Conservation (phyloP, 2,329 filamentous ascomycete species). For the Cladosporium velox region DNA sequence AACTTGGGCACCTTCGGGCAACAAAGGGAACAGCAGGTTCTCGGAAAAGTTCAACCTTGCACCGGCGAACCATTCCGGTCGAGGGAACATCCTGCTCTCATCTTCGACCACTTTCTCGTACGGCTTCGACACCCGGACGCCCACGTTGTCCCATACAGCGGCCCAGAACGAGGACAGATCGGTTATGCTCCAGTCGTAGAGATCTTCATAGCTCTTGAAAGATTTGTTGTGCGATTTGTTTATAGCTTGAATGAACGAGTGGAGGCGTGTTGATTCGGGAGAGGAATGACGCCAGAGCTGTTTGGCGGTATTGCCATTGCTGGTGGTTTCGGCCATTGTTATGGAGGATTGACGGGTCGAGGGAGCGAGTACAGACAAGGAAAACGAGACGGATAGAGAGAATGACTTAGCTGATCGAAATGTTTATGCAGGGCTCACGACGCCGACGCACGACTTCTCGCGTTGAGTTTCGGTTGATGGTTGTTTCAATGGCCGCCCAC, state of each 20-base stretch:
- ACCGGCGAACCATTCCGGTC: constrained; percentile 80
- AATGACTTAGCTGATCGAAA: not conserved
- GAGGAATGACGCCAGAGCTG: constrained; percentile 42
- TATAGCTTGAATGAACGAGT: constrained; percentile 58
- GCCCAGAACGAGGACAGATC: constrained; percentile 79
- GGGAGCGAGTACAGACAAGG: not conserved
- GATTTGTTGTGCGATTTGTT: constrained; percentile 66
- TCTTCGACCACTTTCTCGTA: constrained; percentile 69
- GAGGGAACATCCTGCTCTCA: constrained; percentile 73
- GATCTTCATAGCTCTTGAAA: constrained; percentile 68
- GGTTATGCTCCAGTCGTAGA: constrained; percentile 83
- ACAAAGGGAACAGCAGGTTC: constrained; percentile 80
- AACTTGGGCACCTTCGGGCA: constrained; percentile 41
- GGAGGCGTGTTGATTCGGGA: constrained; percentile 48
- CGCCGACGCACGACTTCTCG: not conserved
- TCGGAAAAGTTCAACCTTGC: constrained; percentile 88
- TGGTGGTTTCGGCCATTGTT: constrained; percentile 12
- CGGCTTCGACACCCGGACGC: constrained; percentile 66
- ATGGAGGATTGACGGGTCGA: not conserved
- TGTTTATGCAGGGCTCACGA: not conserved
- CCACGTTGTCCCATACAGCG: constrained; percentile 80
- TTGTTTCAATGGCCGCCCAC: not conserved
- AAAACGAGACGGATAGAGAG: not conserved
- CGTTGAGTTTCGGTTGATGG: not conserved
- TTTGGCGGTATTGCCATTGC: constrained; percentile 19